Percentiles rank a stretch among this genome's conserved stretches.
These are phyloP conservation scores for Vinca minor DNA, from an alignment of 257 asterid species.

Conservation along the genomic window DNA sequence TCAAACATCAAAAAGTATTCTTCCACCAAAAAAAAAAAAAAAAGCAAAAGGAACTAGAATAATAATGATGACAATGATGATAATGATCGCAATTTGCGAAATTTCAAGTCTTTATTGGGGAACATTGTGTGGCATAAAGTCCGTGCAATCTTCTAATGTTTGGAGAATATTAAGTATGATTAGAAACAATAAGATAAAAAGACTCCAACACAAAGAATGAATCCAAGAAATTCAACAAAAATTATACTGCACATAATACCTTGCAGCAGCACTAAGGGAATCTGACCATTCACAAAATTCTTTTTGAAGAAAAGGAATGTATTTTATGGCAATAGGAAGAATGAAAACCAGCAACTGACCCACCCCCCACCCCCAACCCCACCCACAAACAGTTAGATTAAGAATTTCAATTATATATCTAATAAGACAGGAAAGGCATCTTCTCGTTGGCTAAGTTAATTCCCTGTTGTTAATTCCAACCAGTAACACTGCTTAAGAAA, in stretches of 20 bases:
- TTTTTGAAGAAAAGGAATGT: neutral
- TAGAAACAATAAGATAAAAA: neutral
- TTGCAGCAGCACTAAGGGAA: too few species aligned
- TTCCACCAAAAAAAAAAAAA: neutral
- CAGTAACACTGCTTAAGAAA: neutral
- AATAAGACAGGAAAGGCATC: neutral
- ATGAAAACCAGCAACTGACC: neutral
- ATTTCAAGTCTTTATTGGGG: neutral
- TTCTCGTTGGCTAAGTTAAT: neutral
- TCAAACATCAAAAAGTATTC: neutral
- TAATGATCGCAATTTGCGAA: neutral
- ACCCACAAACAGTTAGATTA: neutral
- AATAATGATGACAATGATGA: neutral
- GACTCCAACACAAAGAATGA: neutral
- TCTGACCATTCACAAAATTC: too few species aligned
- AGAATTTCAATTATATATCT: neutral
- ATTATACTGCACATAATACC: neutral
- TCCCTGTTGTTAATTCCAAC: neutral
- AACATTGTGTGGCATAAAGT: neutral
- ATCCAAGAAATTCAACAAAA: neutral
- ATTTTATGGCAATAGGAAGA: neutral
- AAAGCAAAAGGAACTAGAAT: slow-evolving; percentile 3
- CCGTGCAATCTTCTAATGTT: neutral
- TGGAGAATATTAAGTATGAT: neutral
- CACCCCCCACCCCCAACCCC: too few species aligned